These are phyloP conservation scores for Candida sanyiensis DNA, from an alignment of 805 yeast species.

Conservation along the genomic window DNA sequence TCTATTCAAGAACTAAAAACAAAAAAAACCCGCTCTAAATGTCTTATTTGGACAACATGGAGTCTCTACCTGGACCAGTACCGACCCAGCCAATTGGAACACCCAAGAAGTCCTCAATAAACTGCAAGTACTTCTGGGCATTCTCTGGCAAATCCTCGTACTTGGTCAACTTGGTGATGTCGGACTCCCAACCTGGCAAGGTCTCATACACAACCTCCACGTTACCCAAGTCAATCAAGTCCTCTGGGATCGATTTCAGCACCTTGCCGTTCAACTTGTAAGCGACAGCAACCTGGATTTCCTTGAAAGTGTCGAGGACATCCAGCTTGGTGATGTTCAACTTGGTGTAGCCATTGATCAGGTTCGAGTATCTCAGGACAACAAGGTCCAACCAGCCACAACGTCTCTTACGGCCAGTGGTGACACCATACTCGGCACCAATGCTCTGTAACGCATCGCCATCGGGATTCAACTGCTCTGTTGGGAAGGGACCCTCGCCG, in stretches of 20 bases:
- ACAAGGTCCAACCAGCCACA: conserved; percentile 99
- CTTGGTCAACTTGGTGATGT: conserved; percentile 63
- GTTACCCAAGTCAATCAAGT: conserved; percentile 70
- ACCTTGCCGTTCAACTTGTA: conserved; percentile 76
- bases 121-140: conserved; percentile 79
- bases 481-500: conserved; percentile 99
- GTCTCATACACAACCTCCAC: conserved; percentile 91
- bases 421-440: conserved; percentile 96
- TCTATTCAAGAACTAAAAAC: not conserved
- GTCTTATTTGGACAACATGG: conserved; percentile 64
- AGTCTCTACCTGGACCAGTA: conserved; percentile 95
- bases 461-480: conserved; percentile 83
- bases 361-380: conserved; percentile 83
- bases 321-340: conserved; percentile 94
- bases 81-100: conserved; percentile 97
- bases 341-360: conserved; percentile 92
- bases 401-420: conserved; percentile 98
- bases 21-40: not conserved
- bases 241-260: conserved; percentile 86
- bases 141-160: conserved; percentile 82
- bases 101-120: conserved; percentile 75
- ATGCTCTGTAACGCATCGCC: conserved; percentile 87
- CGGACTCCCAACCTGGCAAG: conserved; percentile 90
- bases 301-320: conserved; percentile 84
- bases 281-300: conserved; percentile 81